Conservation (phyloP, 148 eudicot species). For the Camellia granthamiana region DNA sequence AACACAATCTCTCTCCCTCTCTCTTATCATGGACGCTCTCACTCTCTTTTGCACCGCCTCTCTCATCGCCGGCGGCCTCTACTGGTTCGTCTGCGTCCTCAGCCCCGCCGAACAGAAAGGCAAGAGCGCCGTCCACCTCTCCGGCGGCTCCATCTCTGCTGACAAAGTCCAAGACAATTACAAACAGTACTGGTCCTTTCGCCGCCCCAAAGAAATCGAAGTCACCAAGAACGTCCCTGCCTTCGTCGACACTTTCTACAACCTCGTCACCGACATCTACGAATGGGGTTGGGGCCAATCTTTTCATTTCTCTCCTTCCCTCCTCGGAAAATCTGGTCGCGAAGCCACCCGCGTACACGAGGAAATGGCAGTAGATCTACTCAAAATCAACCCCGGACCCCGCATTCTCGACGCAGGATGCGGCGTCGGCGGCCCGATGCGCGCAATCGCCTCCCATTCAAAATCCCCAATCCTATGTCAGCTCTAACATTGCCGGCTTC, state of each 20-base stretch:
- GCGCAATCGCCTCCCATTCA: slow-evolving; percentile 46
- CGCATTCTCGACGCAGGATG: slow-evolving; percentile 42
- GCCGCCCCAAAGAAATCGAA: slow-evolving; percentile 46
- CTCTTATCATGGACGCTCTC: too few relatives aligned
- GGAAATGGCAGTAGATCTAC: slow-evolving; percentile 50
- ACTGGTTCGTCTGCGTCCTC: too few relatives aligned
- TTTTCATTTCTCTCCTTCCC: slow-evolving; percentile 45
- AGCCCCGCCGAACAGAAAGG: too few relatives aligned
- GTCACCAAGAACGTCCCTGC: slow-evolving; percentile 44
- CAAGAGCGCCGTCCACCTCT: too few relatives aligned
- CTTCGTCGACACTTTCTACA: slow-evolving; percentile 53
- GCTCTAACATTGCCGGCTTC: too few relatives aligned
- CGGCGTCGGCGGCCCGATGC: slow-evolving; percentile 50
- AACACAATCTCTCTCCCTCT: too few relatives aligned
- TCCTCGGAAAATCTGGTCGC: slow-evolving; percentile 35
- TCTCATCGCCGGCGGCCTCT: too few relatives aligned
- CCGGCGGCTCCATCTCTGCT: too few relatives aligned
- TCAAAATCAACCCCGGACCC: slow-evolving; percentile 26
- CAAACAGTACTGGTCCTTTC: slow-evolving; percentile 14
- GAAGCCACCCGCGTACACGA: slow-evolving; percentile 43
- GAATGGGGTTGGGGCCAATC: slow-evolving; percentile 66
- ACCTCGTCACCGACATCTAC: slow-evolving; percentile 54
- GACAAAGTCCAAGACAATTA: too few relatives aligned
- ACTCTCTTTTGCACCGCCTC: too few relatives aligned
- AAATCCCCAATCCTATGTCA: too few relatives aligned